Percentiles rank a stretch among this genome's conserved stretches.
Conservation (phyloP, 225 moss, liverwort and hornwort genomes). For the Polytrichum formosum region DNA sequence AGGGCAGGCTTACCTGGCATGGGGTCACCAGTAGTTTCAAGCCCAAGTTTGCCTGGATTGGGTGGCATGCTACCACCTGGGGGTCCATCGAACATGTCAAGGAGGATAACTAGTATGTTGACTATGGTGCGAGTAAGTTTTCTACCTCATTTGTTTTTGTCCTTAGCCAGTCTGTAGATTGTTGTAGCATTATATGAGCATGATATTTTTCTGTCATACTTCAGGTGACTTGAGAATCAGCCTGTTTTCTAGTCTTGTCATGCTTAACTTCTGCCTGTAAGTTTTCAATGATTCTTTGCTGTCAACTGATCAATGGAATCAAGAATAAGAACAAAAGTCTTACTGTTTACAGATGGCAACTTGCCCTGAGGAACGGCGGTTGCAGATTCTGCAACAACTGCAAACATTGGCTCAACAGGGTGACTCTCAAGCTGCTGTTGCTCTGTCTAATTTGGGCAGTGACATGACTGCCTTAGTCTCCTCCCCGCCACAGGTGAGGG, state of each 20-base stretch:
- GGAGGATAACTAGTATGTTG: constrained; percentile 23
- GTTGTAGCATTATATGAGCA: too few relatives aligned
- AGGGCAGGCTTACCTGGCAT: constrained; percentile 59
- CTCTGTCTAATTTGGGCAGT: constrained; percentile 44
- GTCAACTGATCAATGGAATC: too few relatives aligned
- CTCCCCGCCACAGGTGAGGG: constrained; percentile 40
- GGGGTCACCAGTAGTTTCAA: constrained; percentile 56
- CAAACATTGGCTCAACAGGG: constrained; percentile 65
- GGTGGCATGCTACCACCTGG: constrained; percentile 67
- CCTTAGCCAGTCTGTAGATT: too few relatives aligned
- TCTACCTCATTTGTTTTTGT: background rate
- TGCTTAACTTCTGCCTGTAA: too few relatives aligned
- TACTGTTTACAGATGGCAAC: too few relatives aligned
- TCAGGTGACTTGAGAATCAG: background rate
- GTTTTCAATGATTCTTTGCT: too few relatives aligned
- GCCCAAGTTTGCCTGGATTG: constrained; percentile 50
- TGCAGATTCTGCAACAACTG: constrained; percentile 57
- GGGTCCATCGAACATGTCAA: constrained; percentile 34
- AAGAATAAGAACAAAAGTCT: too few relatives aligned
- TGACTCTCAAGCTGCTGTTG: constrained; percentile 66
- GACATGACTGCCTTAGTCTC: constrained; percentile 55
- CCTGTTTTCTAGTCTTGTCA: too few relatives aligned
- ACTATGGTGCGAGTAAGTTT: constrained; percentile 47
- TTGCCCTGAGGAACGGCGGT: constrained; percentile 55
- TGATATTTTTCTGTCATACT: background rate